Evolutionary conservation across 768 basidiomycete species (phyloP), one percentile per base, ranked within the genome.

Genomic region (Brasilioporus rufonigricans): DNA sequence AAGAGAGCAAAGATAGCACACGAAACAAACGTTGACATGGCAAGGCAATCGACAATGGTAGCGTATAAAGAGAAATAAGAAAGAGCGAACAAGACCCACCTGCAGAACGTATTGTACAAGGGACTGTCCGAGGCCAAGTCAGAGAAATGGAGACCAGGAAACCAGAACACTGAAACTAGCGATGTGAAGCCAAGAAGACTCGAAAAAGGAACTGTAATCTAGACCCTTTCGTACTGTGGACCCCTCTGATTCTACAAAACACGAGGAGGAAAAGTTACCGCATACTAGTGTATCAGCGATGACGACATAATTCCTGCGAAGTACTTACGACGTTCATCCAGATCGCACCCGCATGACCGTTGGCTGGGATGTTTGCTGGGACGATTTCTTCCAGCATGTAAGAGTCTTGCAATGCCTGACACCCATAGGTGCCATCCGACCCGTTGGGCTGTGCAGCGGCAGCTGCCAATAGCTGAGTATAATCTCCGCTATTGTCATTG

Each of bases 331-430:
- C 72, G 41, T 72, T 73, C 70, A 76, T 71, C 81, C 76, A 77
- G 57, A 74, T 66, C 52, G 66, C 67, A 58, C 68, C 68, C 29
- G 70, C 38, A 50, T 71, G 65, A n/a, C 63, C 61, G 44, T 62
- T 69, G 53, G 59, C 50, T n/a, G 70, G 71, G 29, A 60, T 43
- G 44, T 63, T 69, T 24, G 68, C 66, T 41, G 68, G 68, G 48
- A 82, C 81, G 56, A 82, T 80, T 73, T 88, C 87, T 65, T 89
- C 88, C 35, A 83, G 76, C 76, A 89, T 81, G 61, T 81, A 90
- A 49, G 82, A 76, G 49, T 88, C 84, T 52, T 83, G 81, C 13
- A 78, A 77, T 24, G 76, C 73, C 62, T 81, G 80, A 57, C 76
- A 83, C 48, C 79, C 82, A 63, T 80, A 80, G 43, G 79, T 74